These are phyloP conservation scores for Ophiostoma australiae DNA, from an alignment of 2,329 filamentous ascomycete genomes.

Conservation along the genomic window DNA sequence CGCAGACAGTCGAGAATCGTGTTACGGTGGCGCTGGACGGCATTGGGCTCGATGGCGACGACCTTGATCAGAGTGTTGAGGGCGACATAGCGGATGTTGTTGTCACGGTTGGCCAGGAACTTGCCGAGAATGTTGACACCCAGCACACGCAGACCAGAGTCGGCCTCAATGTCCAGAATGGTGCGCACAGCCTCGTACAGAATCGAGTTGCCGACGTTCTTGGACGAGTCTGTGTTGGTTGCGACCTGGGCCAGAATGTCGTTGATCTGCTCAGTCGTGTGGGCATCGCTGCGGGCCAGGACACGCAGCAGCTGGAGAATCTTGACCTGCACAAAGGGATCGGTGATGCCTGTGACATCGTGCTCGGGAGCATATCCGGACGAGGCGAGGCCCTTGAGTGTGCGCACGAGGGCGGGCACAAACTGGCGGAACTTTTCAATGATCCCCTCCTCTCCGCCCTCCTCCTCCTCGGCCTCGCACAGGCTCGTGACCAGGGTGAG, in stretches of 20 bases:
- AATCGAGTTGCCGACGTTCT: conserved; percentile 98
- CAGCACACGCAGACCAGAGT: conserved; percentile 86
- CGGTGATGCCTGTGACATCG: conserved; percentile 95
- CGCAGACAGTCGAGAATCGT: conserved; percentile 94
- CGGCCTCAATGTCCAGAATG: conserved; percentile 95
- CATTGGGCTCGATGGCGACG: conserved; percentile 94
- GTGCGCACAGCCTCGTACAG: conserved; percentile 95
- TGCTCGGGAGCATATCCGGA: conserved; percentile 97
- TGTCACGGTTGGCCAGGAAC: conserved; percentile 96
- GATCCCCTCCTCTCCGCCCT: conserved; percentile 82
- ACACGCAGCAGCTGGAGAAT: conserved; percentile 82
- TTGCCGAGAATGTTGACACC: conserved; percentile 96
- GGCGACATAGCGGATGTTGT: conserved; percentile 98
- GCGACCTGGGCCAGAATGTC: conserved; percentile 96
- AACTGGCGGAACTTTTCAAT: conserved; percentile 87
- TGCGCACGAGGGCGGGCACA: conserved; percentile 79
- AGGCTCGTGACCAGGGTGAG: conserved; percentile 85
- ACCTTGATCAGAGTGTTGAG: conserved; percentile 97
- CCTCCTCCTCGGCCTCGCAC: conserved; percentile 93
- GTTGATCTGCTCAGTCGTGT: conserved; percentile 95
- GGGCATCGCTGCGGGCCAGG: conserved; percentile 75
- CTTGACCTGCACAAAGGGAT: conserved; percentile 97
- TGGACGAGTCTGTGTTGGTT: conserved; percentile 95
- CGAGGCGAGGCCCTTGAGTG: conserved; percentile 84
- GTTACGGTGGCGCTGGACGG: conserved; percentile 93